Evolutionary conservation across 2,329 filamentous ascomycete genomes (phyloP), one percentile per base, ranked within the genome.

Genomic region (Aspergillus bombycis): DNA sequence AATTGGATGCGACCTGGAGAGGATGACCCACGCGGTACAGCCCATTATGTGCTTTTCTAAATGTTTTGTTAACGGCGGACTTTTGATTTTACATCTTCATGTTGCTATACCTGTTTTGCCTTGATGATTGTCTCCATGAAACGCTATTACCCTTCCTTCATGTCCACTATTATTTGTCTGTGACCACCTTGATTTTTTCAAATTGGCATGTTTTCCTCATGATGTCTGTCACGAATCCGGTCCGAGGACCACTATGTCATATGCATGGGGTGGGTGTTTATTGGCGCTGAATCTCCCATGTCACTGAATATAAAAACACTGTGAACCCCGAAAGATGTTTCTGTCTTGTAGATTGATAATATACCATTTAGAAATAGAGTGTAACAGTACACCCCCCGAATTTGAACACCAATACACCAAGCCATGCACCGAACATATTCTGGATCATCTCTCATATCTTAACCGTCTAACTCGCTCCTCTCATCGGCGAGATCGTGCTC

Each of bases 201-300:
- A 45, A 26, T 53, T 62, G 55, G 61, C 54, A 59, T 62, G 57
- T 57, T 56, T 32, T 52, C 26, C 60, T 60, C 50, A 54, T 71
- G 66, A 72, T 74, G 70, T 72, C 68, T 70, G 68, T 72, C 65
- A 76, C 72, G 74, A 75, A 67, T 61, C 62, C 67, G 68, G 72
- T 69, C 70, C 63, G 54, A 70, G 70, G 72, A 66, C 70, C 65
- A 67, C 67, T 70, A 63, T 69, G 67, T 71, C 70, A 70, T 73
- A 76, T 78, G 75, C 76, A 78, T 78, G 73, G 75, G 70, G 72
- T 68, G 70, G 76, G 75, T 74, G 75, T 77, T 77, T 64, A 73
- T 68, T 71, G 74, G 74, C 73, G 73, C 74, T 70, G 68, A 69
- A 57, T 62, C 61, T 59, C 64, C 67, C 64, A 66, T 71, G 68